Percentiles rank a stretch among this genome's conserved stretches.
Conservation (phyloP, 2,329 filamentous ascomycete genomes). For the Tricladium varicosporioides region DNA sequence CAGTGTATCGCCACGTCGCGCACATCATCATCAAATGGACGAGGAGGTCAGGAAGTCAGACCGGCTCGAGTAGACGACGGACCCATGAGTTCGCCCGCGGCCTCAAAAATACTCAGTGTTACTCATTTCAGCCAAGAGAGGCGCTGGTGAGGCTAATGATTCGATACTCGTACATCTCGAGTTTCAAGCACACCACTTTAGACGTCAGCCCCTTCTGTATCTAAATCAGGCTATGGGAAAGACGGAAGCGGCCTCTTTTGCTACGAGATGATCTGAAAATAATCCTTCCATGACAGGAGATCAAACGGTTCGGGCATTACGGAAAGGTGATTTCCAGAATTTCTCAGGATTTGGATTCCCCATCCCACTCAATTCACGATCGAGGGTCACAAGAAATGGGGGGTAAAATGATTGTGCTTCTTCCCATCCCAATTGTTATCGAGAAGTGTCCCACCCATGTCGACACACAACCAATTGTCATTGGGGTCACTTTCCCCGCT, state of each 20-base stretch:
- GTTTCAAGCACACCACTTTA: constrained; percentile 26
- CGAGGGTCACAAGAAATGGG: constrained; percentile 9
- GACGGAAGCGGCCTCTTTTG: constrained; percentile 17
- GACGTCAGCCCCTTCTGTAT: constrained; percentile 16
- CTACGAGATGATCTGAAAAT: not conserved
- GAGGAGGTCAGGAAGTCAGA: not conserved
- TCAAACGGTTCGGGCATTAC: not conserved
- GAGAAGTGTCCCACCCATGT: constrained; percentile 20
- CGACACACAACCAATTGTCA: constrained; percentile 26
- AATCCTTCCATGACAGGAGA: not conserved
- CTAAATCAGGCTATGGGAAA: constrained; percentile 16
- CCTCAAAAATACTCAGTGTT: not conserved
- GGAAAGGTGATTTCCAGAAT: not conserved
- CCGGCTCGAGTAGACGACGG: not conserved
- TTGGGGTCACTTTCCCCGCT: constrained; percentile 22
- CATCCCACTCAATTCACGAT: too few species aligned
- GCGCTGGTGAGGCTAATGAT: constrained; percentile 10
- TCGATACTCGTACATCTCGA: constrained; percentile 20
- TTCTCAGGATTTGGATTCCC: too few species aligned
- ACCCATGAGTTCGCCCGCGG: constrained; percentile 15
- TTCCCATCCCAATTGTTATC: constrained; percentile 11
- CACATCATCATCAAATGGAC: not conserved
- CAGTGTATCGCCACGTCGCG: constrained; percentile 6
- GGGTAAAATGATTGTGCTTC: constrained; percentile 14
- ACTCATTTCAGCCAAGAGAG: constrained; percentile 13